Evolutionary conservation across 257 asterid species (phyloP), one percentile per base, ranked within the genome.

Genomic region (Nicotiana noctiflora): DNA sequence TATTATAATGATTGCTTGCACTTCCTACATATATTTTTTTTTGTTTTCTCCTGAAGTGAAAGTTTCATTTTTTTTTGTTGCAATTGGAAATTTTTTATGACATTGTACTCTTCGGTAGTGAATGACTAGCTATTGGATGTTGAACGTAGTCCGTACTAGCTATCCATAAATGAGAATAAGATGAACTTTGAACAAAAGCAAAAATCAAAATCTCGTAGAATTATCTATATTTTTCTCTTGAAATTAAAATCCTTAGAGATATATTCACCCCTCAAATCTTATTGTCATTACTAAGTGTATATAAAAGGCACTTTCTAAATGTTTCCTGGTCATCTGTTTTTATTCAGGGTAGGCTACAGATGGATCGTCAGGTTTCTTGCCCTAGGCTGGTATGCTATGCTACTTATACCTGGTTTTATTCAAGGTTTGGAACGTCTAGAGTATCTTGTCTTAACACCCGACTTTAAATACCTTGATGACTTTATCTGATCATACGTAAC

Each of bases 301-400:
- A 44, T 60, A 6, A 27, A 51, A 23, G 74, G 11, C 23, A 79
- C 66, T 79, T 78, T 52, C 79, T 64, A 18, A 56, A 56, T 77
- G 64, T 53, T 75, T 84, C 86, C 85, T 90, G 87, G 81, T 83
- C 77, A 60, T 83, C 84, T 61, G 77, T 84, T 77, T 86, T 88
- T 80, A 51, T 90, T 86, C 98, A 96, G 99, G 94, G 88, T 90
- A 90, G 99, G 99, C 79, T 94, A 89, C 89, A 88, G 92, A 88
- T 96, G 96, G 96, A 89, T 96, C 25, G 84, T 86, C 83, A 90
- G 93, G 88, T 92, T 94, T 89, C 91, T 94, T 82, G 97, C 98
- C 80, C 98, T 96, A 74, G 97, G 98, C 76, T 96, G 91, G 84
- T 96, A 96, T 83, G 82, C 98, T 13, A 23, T 91, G 84, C 89